Conservation (phyloP, 495 filamentous ascomycete genomes). For the Penicillium macrosclerotiorum region DNA sequence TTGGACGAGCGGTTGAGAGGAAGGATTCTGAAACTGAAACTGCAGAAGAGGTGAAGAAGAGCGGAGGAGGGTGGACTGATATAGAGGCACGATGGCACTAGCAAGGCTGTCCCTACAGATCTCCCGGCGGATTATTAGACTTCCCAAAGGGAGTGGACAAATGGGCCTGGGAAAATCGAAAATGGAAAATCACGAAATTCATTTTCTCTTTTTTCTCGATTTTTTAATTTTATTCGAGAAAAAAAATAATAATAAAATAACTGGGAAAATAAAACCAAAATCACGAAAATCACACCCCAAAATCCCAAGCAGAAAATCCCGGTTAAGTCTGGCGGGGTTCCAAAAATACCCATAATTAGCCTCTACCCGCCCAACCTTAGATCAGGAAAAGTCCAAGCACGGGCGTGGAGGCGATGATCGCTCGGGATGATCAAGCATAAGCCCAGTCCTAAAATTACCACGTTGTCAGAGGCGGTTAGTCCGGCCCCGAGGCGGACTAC, state of each 20-base stretch:
- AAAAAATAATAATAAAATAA: conserved; percentile 7
- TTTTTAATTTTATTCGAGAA: too few relatives aligned
- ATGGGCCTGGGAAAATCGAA: conserved; percentile 5
- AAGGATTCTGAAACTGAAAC: conserved; percentile 8
- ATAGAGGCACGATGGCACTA: conserved; percentile 22
- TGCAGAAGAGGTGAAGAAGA: conserved; percentile 18
- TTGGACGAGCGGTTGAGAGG: not conserved
- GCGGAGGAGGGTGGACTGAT: conserved; percentile 28
- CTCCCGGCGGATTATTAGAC: conserved; percentile 24
- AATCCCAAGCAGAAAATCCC: conserved; percentile 4
- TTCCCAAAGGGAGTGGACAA: conserved; percentile 21
- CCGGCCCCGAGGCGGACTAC: too few relatives aligned
- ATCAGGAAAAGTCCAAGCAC: conserved; percentile 24
- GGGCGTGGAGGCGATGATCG: conserved; percentile 29
- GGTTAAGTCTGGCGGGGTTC: conserved; percentile 7
- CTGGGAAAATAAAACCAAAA: too few relatives aligned
- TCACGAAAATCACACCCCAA: conserved; percentile 8
- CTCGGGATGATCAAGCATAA: conserved; percentile 32
- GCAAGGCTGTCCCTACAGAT: conserved; percentile 25
- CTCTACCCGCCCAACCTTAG: conserved; percentile 19
- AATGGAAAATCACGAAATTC: conserved; percentile 10
- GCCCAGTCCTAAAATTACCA: conserved; percentile 19
- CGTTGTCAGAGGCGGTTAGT: too few relatives aligned
- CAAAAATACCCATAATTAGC: conserved; percentile 19
- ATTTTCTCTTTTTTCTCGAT: too few relatives aligned